Evolutionary conservation across 805 yeast genomes (phyloP).

Genomic region (Lipomyces spencermartinsiae): DNA sequence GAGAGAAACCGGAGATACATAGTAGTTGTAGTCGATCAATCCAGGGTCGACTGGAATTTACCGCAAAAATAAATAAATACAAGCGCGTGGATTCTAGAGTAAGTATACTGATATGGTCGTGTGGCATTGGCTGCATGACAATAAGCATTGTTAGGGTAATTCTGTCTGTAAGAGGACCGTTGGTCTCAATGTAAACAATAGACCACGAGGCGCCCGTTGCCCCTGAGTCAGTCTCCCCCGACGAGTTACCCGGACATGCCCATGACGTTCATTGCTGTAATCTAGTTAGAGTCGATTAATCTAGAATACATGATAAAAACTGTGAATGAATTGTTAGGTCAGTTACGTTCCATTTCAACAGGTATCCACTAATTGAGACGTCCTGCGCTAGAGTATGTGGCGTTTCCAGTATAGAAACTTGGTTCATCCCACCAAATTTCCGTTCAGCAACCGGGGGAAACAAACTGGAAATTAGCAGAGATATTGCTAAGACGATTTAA

Average conservation of each 20-base stretch:
- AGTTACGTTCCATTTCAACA: too few relatives aligned
- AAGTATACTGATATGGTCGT: background rate
- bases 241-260: background rate
- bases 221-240: too few relatives aligned
- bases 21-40: background rate
- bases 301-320: too few relatives aligned
- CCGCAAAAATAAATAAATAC: background rate
- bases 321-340: too few relatives aligned
- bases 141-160: background rate
- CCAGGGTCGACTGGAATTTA: background rate
- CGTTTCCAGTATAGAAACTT: too few relatives aligned
- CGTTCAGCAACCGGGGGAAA: too few relatives aligned
- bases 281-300: too few relatives aligned
- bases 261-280: background rate
- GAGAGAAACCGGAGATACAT: background rate
- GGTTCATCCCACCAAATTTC: too few relatives aligned
- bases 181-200: background rate
- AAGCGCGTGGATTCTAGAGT: background rate
- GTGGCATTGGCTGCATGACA: background rate
- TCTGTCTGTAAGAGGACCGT: background rate
- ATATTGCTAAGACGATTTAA: too few relatives aligned
- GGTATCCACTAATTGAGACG: too few relatives aligned
- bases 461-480: too few relatives aligned
- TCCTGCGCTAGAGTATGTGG: too few relatives aligned
- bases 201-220: background rate